phyloP scores from a whole-genome alignment of 805 yeast genomes.

The Wickerhamomyces sydowiorum region DNA sequence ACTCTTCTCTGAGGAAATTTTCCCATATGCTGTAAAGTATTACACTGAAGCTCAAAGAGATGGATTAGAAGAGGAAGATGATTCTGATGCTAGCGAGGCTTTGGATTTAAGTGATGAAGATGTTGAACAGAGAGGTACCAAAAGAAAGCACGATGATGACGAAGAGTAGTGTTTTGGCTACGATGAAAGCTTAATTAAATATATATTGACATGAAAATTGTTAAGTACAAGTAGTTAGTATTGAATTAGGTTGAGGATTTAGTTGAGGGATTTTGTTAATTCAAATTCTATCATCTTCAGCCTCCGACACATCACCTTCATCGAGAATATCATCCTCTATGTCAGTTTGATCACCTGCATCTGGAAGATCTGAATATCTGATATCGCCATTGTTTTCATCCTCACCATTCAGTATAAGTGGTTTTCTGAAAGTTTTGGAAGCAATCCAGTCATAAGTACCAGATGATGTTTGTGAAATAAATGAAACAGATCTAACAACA shows the following conservation, averaged over 20 bases:
- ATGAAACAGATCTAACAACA: slow-evolving; percentile 24
- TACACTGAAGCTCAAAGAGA: slow-evolving; percentile 71
- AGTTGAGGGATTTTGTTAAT: not conserved
- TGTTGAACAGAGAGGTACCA: slow-evolving; percentile 10
- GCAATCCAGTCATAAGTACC: slow-evolving; percentile 12
- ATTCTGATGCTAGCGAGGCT: slow-evolving; percentile 50
- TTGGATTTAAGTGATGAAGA: slow-evolving; percentile 31
- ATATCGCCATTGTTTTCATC: slow-evolving; percentile 9
- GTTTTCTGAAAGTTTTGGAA: slow-evolving; percentile 10
- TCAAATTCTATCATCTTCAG: slow-evolving; percentile 15
- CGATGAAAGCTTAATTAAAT: not conserved
- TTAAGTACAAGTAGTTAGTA: not conserved
- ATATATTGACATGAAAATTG: not conserved
- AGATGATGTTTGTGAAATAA: slow-evolving; percentile 14
- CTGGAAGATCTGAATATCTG: slow-evolving; percentile 1
- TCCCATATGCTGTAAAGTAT: slow-evolving; percentile 79
- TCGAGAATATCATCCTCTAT: slow-evolving; percentile 20
- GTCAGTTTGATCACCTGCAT: slow-evolving; percentile 8
- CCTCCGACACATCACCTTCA: slow-evolving; percentile 25
- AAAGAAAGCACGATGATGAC: slow-evolving; percentile 9
- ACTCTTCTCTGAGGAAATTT: slow-evolving; percentile 70
- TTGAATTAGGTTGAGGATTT: too few relatives aligned
- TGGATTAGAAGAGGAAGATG: slow-evolving; percentile 48
- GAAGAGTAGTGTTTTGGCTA: not conserved
- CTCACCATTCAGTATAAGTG: slow-evolving; percentile 7